phyloP scores from a whole-genome alignment of 2,329 filamentous ascomycete genomes.

The Epicoccum sorghinum region DNA sequence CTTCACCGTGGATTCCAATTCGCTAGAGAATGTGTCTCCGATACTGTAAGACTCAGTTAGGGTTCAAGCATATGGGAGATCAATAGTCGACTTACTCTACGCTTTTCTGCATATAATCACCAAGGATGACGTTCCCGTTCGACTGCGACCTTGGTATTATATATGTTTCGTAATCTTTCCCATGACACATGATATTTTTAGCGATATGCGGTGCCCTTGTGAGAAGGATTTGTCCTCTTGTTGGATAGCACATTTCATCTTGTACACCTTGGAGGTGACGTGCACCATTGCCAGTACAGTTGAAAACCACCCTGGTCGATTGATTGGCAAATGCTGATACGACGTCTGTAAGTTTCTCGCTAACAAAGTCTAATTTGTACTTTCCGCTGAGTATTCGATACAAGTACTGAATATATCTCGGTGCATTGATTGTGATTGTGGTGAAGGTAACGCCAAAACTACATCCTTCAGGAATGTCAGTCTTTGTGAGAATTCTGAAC shows the following conservation, averaged over 20 bases:
- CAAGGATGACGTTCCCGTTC: slow-evolving; percentile 27
- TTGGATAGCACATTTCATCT: slow-evolving; percentile 22
- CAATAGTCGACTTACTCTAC: slow-evolving; percentile 14
- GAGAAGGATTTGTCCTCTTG: slow-evolving; percentile 25
- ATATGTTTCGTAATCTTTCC: slow-evolving; percentile 28
- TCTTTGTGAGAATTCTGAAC: slow-evolving; percentile 18
- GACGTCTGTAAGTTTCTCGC: slow-evolving; percentile 18
- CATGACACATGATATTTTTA: slow-evolving; percentile 27
- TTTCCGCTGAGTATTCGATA: slow-evolving; percentile 11
- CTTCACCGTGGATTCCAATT: slow-evolving; percentile 21
- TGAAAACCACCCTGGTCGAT: slow-evolving; percentile 24
- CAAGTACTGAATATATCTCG: slow-evolving; percentile 23
- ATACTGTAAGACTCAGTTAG: too few species aligned
- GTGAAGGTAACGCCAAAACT: slow-evolving; percentile 25
- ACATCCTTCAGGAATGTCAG: slow-evolving; percentile 20
- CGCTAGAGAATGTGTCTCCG: neutral
- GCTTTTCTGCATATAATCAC: slow-evolving; percentile 28
- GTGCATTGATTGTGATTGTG: slow-evolving; percentile 26
- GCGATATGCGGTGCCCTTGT: slow-evolving; percentile 21
- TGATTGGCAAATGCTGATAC: slow-evolving; percentile 16
- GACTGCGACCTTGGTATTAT: slow-evolving; percentile 28
- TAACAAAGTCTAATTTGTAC: slow-evolving; percentile 18
- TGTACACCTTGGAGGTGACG: slow-evolving; percentile 18
- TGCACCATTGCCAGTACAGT: slow-evolving; percentile 26
- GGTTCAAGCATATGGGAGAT: neutral